phyloP scores from a whole-genome alignment of 2,329 filamentous ascomycete species.

The Colletotrichum cereale region DNA sequence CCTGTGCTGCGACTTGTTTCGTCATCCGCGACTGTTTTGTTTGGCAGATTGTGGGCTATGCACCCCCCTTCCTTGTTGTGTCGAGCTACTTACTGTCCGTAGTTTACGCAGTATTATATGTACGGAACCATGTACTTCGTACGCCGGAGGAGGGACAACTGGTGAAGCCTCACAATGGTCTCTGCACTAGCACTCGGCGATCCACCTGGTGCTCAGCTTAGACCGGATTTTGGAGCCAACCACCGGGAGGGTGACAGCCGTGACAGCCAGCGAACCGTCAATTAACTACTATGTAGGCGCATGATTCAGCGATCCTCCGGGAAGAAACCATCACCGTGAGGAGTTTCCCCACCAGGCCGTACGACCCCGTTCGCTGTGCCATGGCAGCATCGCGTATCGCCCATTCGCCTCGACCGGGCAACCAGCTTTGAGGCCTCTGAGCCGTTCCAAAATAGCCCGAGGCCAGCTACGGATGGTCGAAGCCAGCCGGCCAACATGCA shows the following conservation, averaged over 20 bases:
- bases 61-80: constrained; percentile 21
- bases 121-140: not conserved
- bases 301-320: constrained; percentile 36
- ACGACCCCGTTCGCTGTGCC: constrained; percentile 12
- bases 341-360: constrained; percentile 24
- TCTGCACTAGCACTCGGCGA: constrained; percentile 26
- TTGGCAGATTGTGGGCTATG: constrained; percentile 36
- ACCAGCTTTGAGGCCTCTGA: constrained; percentile 15
- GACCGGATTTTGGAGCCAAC: constrained; percentile 30
- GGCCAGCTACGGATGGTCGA: constrained; percentile 11
- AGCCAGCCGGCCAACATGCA: constrained; percentile 25
- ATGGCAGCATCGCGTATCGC: constrained; percentile 19
- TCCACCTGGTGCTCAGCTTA: constrained; percentile 27
- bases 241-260: constrained; percentile 26
- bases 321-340: constrained; percentile 32
- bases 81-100: constrained; percentile 24
- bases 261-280: constrained; percentile 29
- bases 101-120: too few species aligned
- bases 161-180: constrained; percentile 35
- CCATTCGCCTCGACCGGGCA: constrained; percentile 9
- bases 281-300: constrained; percentile 27
- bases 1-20: constrained; percentile 36
- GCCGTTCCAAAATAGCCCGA: constrained; percentile 13
- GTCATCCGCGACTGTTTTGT: constrained; percentile 36
- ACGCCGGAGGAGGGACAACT: constrained; percentile 23